Evolutionary conservation across 306 rosid species (phyloP).

Genomic region (Vachellia collinsii): DNA sequence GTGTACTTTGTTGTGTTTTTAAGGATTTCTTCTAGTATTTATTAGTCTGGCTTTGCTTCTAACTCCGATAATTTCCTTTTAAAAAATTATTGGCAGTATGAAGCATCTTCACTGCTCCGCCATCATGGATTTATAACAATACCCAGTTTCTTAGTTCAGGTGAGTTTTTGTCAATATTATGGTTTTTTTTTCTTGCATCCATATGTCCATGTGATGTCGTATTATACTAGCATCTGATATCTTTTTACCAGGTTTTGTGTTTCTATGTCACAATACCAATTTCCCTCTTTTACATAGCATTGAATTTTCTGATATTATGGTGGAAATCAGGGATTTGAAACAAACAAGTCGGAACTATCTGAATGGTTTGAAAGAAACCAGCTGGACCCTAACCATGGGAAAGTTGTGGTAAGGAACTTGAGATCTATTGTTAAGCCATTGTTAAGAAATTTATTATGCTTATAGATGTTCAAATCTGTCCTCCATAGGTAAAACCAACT

Average conservation of each 20-base stretch:
- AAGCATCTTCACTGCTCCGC: slow-evolving; percentile 82
- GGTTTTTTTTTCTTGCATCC: not conserved
- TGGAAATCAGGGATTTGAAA: slow-evolving; percentile 62
- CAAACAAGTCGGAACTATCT: slow-evolving; percentile 60
- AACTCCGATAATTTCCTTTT: slow-evolving; percentile 25
- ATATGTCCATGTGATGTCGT: not conserved
- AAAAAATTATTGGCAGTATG: slow-evolving; percentile 61
- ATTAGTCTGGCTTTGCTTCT: slow-evolving; percentile 20
- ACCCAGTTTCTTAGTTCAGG: slow-evolving; percentile 83
- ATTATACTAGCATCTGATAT: not conserved
- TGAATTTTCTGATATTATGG: slow-evolving; percentile 35
- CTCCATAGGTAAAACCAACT: slow-evolving; percentile 82
- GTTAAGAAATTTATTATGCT: slow-evolving; percentile 29
- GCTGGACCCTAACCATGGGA: slow-evolving; percentile 69
- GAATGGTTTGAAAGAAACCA: slow-evolving; percentile 75
- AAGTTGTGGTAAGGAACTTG: slow-evolving; percentile 82
- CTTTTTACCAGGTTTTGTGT: not conserved
- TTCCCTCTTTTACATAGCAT: not conserved
- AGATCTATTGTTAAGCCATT: slow-evolving; percentile 22
- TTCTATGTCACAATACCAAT: slow-evolving; percentile 1
- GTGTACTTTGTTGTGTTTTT: slow-evolving; percentile 11
- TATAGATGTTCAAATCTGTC: slow-evolving; percentile 22
- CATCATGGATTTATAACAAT: slow-evolving; percentile 73
- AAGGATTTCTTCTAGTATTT: slow-evolving; percentile 16
- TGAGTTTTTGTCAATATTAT: slow-evolving; percentile 35